These are phyloP conservation scores for Epichloe typhina DNA, from an alignment of 2,329 filamentous ascomycete species.

Conservation along the genomic window DNA sequence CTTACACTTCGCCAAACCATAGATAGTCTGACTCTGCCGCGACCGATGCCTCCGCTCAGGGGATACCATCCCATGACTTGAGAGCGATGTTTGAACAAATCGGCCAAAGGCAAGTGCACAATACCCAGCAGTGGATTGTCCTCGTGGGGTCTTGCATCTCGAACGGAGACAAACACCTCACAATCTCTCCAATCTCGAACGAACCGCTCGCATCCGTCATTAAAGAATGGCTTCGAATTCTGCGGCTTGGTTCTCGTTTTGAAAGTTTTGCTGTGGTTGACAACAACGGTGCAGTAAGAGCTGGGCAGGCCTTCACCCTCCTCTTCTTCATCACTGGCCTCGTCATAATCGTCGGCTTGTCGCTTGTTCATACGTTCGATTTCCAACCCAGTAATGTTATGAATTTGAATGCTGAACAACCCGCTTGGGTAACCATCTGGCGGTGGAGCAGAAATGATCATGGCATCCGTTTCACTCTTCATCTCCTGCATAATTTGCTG, in stretches of 20 bases:
- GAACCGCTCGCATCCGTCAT: conserved; percentile 61
- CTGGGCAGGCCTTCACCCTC: conserved; percentile 53
- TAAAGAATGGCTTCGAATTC: conserved; percentile 67
- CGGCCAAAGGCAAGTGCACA: conserved; percentile 50
- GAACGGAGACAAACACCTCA: conserved; percentile 54
- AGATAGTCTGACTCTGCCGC: conserved; percentile 53
- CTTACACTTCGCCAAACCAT: conserved; percentile 61
- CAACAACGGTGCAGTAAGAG: conserved; percentile 58
- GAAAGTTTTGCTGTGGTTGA: conserved; percentile 59
- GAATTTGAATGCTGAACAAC: conserved; percentile 56
- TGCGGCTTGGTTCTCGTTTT: conserved; percentile 65
- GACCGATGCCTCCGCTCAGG: conserved; percentile 58
- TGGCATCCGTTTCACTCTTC: conserved; percentile 44
- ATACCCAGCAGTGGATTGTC: conserved; percentile 58
- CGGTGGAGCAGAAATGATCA: conserved; percentile 57
- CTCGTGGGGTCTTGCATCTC: conserved; percentile 55
- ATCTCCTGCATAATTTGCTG: conserved; percentile 58
- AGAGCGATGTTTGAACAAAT: conserved; percentile 47
- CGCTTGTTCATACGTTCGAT: conserved; percentile 46
- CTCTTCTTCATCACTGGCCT: conserved; percentile 42
- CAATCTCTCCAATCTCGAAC: conserved; percentile 53
- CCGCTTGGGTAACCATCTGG: conserved; percentile 49
- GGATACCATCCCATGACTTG: conserved; percentile 56
- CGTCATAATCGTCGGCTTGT: conserved; percentile 30
- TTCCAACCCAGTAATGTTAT: conserved; percentile 59